phyloP scores from a whole-genome alignment of 129 eudicot species.

The Chrysanthemum lavandulifolium region DNA sequence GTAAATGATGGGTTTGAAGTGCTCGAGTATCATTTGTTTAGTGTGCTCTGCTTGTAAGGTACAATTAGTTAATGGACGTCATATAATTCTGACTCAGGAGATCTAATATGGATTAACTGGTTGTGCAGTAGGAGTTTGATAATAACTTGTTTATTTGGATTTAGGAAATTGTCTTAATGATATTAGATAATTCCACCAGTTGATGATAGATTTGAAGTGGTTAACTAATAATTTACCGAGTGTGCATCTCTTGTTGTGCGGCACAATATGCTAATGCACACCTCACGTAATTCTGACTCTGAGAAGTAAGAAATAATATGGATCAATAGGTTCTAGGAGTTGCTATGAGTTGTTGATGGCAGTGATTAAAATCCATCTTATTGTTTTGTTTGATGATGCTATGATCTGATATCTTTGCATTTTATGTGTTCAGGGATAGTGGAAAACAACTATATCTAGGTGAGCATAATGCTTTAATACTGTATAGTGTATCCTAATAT shows the following conservation, averaged over 20 bases:
- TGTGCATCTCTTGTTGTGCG: slow-evolving; percentile 10
- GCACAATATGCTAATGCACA: slow-evolving; percentile 19
- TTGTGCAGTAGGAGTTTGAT: no score
- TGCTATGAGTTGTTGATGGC: neutral
- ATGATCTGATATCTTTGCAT: slow-evolving; percentile 22
- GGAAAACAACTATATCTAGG: slow-evolving; percentile 96
- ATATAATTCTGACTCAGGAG: no score
- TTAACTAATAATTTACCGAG: neutral
- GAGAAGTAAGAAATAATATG: neutral
- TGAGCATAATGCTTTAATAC: slow-evolving; percentile 28
- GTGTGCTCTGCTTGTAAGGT: no score
- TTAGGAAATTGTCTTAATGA: no score
- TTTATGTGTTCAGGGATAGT: slow-evolving; percentile 71
- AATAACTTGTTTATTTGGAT: no score
- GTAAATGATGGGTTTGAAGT: no score
- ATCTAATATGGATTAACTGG: no score
- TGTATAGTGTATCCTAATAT: neutral
- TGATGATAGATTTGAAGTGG: neutral
- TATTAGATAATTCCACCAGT: neutral
- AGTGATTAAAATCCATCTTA: neutral
- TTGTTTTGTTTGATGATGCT: slow-evolving; percentile 15
- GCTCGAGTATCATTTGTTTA: no score
- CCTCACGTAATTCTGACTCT: neutral
- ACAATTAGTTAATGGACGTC: no score
- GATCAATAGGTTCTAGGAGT: neutral